Base-by-base conservation (phyloP, 2,329 filamentous ascomycete genomes). In the Hypoxylon sp. region DNA sequence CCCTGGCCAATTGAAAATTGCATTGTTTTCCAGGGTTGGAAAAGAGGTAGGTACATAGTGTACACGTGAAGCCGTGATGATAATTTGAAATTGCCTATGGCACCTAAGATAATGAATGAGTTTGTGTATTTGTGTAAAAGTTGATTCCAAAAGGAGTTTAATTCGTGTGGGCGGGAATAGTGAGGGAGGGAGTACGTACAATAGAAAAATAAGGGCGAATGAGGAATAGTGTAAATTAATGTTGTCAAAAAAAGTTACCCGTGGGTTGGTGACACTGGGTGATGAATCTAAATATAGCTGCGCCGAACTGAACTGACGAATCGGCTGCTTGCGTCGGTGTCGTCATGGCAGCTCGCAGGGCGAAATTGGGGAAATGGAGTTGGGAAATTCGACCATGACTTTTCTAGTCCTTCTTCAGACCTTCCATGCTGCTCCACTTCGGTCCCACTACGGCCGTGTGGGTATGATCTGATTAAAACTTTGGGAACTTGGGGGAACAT, bases 311-410 rank as follows among this genome's bases (percentile, higher is more conserved):
- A 52, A 57, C 60, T 21, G 34, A 32, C 68, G 65, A 70, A 70
- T 70, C 68, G 68, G 68, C 68, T 70, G 56, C 62, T 70, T 70
- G 68, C 65, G 63, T 55, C 43, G 66, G 63, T 67, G 68, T 69
- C 68, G 66, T 71, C 65, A 69, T 69, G 65, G 60, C 53, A 67
- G 60, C 60, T 67, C 46, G 53, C 51, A 69, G 63, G 51, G 63
- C 23, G 17, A 34, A 21, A 41, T 23, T 45, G 50, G 30, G 43
- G 49, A 51, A 60, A 19, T 51, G 23, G 38, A 46, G 32, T 23
- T 49, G 13, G 50, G n/a, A n/a, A 56, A 56, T 49, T 63, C 19
- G 19, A 65, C 43, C 28, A 63, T 63, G 36, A 19, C 48, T 55
- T 60, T 69, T 71, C 68, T 69, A 71, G 66, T 67, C 46, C 60